These are phyloP conservation scores for Pyrus communis DNA, from an alignment of 306 rosid genomes.

Conservation along the genomic window DNA sequence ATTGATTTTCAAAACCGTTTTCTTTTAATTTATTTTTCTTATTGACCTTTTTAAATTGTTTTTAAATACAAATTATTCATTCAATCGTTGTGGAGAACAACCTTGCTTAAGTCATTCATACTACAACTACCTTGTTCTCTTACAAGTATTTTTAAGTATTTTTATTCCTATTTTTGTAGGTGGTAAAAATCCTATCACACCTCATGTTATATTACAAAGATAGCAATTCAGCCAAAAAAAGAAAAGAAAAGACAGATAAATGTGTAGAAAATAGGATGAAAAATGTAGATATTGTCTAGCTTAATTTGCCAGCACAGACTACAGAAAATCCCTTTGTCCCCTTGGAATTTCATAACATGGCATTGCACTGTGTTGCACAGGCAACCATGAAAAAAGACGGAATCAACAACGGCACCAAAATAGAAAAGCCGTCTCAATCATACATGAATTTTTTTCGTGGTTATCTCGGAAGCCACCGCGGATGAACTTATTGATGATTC, in stretches of 20 bases:
- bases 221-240: slow-evolving; percentile 19
- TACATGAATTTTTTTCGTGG: not conserved
- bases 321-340: slow-evolving; percentile 18
- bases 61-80: too few species aligned
- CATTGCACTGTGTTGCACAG: slow-evolving; percentile 39
- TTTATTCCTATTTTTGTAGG: too few species aligned
- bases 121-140: too few species aligned
- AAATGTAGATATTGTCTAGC: slow-evolving; percentile 28
- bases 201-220: slow-evolving; percentile 42
- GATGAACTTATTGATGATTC: slow-evolving; percentile 5
- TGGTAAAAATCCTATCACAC: too few species aligned
- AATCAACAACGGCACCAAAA: slow-evolving; percentile 35
- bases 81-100: too few species aligned
- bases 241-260: not conserved
- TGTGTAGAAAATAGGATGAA: slow-evolving; percentile 29
- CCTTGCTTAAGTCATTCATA: too few species aligned
- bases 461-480: not conserved
- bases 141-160: too few species aligned
- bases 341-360: slow-evolving; percentile 55
- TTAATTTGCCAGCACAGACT: slow-evolving; percentile 18
- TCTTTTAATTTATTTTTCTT: too few species aligned
- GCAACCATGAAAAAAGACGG: slow-evolving; percentile 76
- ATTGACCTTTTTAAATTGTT: too few species aligned
- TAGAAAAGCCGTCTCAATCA: slow-evolving; percentile 10
- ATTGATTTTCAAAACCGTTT: too few species aligned